Conservation (phyloP, 306 rosid genomes). For the Quercus agrifolia region DNA sequence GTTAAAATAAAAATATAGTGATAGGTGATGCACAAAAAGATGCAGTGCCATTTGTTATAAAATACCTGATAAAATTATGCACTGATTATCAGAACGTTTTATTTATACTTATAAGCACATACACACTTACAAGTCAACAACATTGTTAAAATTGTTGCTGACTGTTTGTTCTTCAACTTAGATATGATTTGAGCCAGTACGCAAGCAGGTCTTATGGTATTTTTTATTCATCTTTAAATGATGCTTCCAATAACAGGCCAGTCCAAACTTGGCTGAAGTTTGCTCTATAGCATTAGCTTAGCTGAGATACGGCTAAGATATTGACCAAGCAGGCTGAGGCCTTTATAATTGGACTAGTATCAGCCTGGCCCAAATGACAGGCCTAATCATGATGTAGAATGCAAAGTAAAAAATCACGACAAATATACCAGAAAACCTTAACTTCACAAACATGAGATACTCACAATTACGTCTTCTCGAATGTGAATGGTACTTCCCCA, state of each 20-base stretch:
- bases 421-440: no score
- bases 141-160: no score
- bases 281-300: neutral
- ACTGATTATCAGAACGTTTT: neutral
- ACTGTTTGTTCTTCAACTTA: neutral
- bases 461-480: slow-evolving; percentile 63
- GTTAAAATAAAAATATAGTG: slow-evolving; percentile 10
- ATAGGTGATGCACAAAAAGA: neutral
- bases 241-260: neutral
- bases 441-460: slow-evolving; percentile 28
- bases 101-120: no score
- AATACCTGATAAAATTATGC: neutral
- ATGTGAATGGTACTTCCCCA: slow-evolving; percentile 30
- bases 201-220: neutral
- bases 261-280: neutral
- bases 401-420: no score
- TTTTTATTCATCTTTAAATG: neutral
- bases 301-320: neutral
- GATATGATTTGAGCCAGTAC: neutral
- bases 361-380: no score
- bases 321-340: neutral
- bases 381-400: no score
- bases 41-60: neutral
- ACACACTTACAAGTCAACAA: no score
- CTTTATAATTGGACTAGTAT: no score